A percentile compares a stretch with the other conserved stretches of the same genome.
Conservation (phyloP, 2,329 filamentous ascomycete species). For the Fonsecaea pugnacius region DNA sequence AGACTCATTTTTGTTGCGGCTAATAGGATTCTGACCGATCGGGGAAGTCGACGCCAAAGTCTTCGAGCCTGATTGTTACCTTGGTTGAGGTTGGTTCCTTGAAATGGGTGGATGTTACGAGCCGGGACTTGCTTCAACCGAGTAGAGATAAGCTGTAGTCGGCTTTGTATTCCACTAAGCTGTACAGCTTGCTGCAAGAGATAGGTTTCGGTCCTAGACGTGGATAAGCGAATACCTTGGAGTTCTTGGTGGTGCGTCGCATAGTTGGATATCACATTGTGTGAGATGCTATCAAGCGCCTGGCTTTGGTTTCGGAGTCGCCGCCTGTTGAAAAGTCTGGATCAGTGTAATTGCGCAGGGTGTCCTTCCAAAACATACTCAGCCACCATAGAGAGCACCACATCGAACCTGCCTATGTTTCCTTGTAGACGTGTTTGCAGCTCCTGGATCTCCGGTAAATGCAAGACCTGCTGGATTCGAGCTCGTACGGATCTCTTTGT, state of each 20-base stretch:
- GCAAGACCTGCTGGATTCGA: not conserved
- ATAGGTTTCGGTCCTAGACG: not conserved
- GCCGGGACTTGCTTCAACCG: not conserved
- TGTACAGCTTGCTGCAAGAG: not conserved
- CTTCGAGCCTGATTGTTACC: not conserved
- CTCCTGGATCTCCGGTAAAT: not conserved
- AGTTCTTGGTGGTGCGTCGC: not conserved
- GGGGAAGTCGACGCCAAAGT: not conserved
- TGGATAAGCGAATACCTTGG: not conserved
- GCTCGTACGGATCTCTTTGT: not conserved
- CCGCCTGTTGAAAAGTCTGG: not conserved
- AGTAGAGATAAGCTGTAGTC: not conserved
- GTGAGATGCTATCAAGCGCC: not conserved
- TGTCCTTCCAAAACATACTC: not conserved
- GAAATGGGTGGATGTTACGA: not conserved
- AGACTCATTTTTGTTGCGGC: not conserved
- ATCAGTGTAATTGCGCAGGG: not conserved
- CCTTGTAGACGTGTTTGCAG: not conserved
- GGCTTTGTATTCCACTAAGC: conserved; percentile 1
- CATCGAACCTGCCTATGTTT: not conserved
- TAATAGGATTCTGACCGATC: not conserved
- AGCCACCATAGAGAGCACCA: not conserved
- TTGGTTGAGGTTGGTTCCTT: not conserved
- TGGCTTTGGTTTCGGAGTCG: not conserved
- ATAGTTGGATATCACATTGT: not conserved